phyloP scores from a whole-genome alignment of 1,139 yeast species.

The Pichia sp. region DNA sequence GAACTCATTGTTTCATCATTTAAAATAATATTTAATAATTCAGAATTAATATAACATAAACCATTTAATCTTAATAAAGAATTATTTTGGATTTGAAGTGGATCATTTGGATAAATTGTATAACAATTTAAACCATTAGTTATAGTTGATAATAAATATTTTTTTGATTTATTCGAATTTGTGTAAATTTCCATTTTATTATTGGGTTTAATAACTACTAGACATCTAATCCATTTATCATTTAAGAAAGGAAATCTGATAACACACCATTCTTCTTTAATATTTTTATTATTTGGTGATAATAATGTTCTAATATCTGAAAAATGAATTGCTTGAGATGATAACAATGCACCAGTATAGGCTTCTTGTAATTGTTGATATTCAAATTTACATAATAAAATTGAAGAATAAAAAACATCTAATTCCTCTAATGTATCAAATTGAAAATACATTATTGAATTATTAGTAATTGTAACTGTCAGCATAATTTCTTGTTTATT shows the following conservation, averaged over 20 bases:
- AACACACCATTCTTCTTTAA: conserved; percentile 51
- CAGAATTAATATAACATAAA: conserved; percentile 41
- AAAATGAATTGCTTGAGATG: conserved; percentile 47
- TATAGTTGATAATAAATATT: conserved; percentile 42
- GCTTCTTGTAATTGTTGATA: conserved; percentile 47
- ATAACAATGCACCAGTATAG: conserved; percentile 49
- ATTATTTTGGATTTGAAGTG: conserved; percentile 47
- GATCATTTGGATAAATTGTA: conserved; percentile 51
- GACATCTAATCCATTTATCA: conserved; percentile 50
- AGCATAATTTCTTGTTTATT: conserved; percentile 18
- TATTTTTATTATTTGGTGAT: conserved; percentile 39
- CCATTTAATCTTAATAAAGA: conserved; percentile 49
- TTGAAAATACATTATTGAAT: conserved; percentile 33
- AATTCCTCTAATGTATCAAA: conserved; percentile 34
- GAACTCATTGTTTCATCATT: conserved; percentile 17
- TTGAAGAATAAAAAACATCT: conserved; percentile 40
- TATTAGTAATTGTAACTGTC: conserved; percentile 35
- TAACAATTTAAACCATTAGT: conserved; percentile 38
- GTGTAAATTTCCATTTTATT: conserved; percentile 49
- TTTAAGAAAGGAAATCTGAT: conserved; percentile 50
- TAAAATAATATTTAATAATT: conserved; percentile 20
- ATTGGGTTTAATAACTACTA: conserved; percentile 32
- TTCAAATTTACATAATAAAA: conserved; percentile 45
- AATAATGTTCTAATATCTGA: conserved; percentile 50
- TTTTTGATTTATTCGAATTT: conserved; percentile 38